Evolutionary conservation across 768 basidiomycete genomes (phyloP).

Genomic region (Russula lepida): DNA sequence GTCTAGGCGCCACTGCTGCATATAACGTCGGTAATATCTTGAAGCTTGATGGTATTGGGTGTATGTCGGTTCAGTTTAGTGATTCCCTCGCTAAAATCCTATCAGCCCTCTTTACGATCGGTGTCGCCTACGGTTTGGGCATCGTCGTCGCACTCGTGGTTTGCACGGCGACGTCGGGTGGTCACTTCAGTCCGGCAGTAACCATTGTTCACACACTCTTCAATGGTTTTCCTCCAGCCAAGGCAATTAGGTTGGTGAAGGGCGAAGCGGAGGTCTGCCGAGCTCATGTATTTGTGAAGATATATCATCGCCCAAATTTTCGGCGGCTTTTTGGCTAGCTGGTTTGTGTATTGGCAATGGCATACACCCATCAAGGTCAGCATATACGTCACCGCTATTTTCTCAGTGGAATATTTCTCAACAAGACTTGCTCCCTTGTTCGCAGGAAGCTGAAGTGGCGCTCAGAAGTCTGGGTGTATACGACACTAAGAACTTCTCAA

Average conservation of each 20-base stretch:
- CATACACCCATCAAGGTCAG: constrained; percentile 18
- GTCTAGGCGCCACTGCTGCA: constrained; percentile 30
- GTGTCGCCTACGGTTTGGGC: constrained; percentile 32
- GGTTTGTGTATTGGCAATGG: constrained; percentile 28
- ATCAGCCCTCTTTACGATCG: constrained; percentile 30
- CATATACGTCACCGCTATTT: not conserved
- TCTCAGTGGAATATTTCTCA: not conserved
- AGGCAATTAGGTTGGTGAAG: constrained; percentile 39
- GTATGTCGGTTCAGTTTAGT: constrained; percentile 22
- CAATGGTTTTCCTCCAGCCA: constrained; percentile 45
- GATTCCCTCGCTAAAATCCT: not conserved
- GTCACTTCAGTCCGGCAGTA: constrained; percentile 47
- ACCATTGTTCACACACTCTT: constrained; percentile 45
- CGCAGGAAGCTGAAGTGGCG: constrained; percentile 25
- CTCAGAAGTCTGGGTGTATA: constrained; percentile 27
- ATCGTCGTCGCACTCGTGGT: constrained; percentile 32
- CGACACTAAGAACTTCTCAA: constrained; percentile 30
- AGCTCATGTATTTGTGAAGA: constrained; percentile 7
- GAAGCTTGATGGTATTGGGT: constrained; percentile 23
- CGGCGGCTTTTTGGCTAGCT: constrained; percentile 27
- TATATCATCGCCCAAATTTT: constrained; percentile 30
- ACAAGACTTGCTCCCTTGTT: not conserved
- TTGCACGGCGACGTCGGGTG: constrained; percentile 30
- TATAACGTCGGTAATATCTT: constrained; percentile 26
- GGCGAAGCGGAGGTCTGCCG: not conserved